Evolutionary conservation across 768 basidiomycete genomes (phyloP).

Genomic region (Leucocoprinus leucothites): DNA sequence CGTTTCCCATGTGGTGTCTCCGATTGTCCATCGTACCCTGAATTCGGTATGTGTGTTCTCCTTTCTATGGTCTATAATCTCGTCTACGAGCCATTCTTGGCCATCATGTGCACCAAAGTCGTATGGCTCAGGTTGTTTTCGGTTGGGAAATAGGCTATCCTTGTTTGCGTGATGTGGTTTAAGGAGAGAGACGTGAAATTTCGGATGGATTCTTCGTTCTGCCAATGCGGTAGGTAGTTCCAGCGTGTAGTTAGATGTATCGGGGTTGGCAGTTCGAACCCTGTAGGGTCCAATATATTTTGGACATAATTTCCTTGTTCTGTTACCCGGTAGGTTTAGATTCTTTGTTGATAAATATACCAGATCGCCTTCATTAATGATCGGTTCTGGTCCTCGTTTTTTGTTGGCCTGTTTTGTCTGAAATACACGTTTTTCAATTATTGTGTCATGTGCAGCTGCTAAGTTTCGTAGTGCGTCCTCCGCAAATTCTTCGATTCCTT

Average conservation of each 20-base stretch:
- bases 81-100: slow-evolving; percentile 35
- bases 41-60: slow-evolving; percentile 23
- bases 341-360: slow-evolving; percentile 37
- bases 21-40: slow-evolving; percentile 27
- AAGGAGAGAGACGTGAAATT: slow-evolving; percentile 32
- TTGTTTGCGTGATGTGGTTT: slow-evolving; percentile 23
- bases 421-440: slow-evolving; percentile 26
- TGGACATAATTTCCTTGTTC: slow-evolving; percentile 31
- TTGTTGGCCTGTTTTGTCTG: slow-evolving; percentile 30
- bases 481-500: slow-evolving; percentile 24
- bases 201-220: slow-evolving; percentile 10
- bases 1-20: slow-evolving; percentile 32
- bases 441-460: slow-evolving; percentile 29
- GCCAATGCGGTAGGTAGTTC: slow-evolving; percentile 16
- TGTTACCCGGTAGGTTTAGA: slow-evolving; percentile 21
- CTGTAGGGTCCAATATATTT: slow-evolving; percentile 37
- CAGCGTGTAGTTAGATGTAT: slow-evolving; percentile 26
- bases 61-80: slow-evolving; percentile 17
- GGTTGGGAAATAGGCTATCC: slow-evolving; percentile 31
- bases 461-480: slow-evolving; percentile 21
- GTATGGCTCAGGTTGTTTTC: slow-evolving; percentile 25
- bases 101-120: slow-evolving; percentile 31
- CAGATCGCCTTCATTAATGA: slow-evolving; percentile 19
- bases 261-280: slow-evolving; percentile 19
- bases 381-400: slow-evolving; percentile 15